Percentiles rank a stretch among this genome's conserved stretches.
These are phyloP conservation scores for Pseudogymnoascus sp. DNA, from an alignment of 2,329 filamentous ascomycete species.

Conservation along the genomic window DNA sequence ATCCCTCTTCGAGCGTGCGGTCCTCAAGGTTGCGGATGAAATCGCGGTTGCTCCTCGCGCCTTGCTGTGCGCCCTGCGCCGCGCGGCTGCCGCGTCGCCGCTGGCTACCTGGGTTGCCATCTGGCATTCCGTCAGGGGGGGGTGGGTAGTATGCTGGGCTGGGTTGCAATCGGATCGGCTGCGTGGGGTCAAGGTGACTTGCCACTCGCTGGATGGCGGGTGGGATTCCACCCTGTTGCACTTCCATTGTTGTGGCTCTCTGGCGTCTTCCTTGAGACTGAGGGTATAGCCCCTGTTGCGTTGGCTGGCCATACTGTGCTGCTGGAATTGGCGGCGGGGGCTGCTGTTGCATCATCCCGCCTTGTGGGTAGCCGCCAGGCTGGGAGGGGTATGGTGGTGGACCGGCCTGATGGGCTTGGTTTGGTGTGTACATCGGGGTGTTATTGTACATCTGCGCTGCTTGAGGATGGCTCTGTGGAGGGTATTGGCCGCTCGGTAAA, in stretches of 20 bases:
- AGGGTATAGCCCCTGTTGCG: constrained; percentile 61
- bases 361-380: constrained; percentile 62
- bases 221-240: constrained; percentile 87
- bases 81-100: constrained; percentile 71
- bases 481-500: constrained; percentile 43
- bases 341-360: constrained; percentile 59
- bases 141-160: constrained; percentile 97
- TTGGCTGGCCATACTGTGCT: constrained; percentile 53
- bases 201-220: constrained; percentile 89
- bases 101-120: constrained; percentile 50
- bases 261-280: constrained; percentile 77
- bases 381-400: constrained; percentile 78
- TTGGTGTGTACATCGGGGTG: constrained; percentile 73
- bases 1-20: constrained; percentile 86
- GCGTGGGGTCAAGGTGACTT: constrained; percentile 89
- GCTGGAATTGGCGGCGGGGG: constrained; percentile 59
- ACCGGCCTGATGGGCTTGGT: constrained; percentile 45
- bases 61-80: constrained; percentile 48
- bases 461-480: constrained; percentile 38
- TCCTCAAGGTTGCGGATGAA: constrained; percentile 95
- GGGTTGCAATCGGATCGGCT: constrained; percentile 87
- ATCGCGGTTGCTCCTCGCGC: constrained; percentile 60
- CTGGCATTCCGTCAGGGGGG: constrained; percentile 71
- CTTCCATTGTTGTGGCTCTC: constrained; percentile 92
- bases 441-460: constrained; percentile 64